phyloP scores from a whole-genome alignment of 192 early-diverging fungal species.

The Mortierella alpina region DNA sequence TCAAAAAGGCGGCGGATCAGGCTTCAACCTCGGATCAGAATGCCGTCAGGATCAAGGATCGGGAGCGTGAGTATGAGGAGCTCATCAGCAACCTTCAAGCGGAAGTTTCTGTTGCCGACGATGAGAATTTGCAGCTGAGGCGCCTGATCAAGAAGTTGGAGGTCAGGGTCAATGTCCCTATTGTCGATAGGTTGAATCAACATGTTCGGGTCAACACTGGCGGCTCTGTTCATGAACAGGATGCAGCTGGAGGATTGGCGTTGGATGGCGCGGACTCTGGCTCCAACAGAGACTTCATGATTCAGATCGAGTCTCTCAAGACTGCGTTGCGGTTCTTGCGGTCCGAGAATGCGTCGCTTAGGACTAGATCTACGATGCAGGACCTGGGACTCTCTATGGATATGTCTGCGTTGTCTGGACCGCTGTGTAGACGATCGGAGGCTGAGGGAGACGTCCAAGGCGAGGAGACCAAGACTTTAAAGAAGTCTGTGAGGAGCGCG shows the following conservation, averaged over 20 bases:
- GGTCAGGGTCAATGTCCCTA: slow-evolving; percentile 16
- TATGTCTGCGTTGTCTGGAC: slow-evolving; percentile 43
- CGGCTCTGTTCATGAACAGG: slow-evolving; percentile 33
- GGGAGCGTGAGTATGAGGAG: slow-evolving; percentile 78
- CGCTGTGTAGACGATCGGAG: slow-evolving; percentile 18
- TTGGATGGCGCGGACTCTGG: slow-evolving; percentile 27
- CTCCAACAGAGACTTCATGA: slow-evolving; percentile 28
- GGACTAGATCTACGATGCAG: slow-evolving; percentile 64
- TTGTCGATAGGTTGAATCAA: slow-evolving; percentile 17
- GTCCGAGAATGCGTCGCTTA: slow-evolving; percentile 85
- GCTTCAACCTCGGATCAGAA: slow-evolving; percentile 69
- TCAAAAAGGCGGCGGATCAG: slow-evolving; percentile 74
- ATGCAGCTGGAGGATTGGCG: slow-evolving; percentile 8
- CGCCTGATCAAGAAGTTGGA: slow-evolving; percentile 52
- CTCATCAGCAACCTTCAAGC: slow-evolving; percentile 74
- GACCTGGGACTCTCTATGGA: slow-evolving; percentile 47
- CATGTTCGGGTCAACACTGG: slow-evolving; percentile 1
- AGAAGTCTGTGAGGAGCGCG: neutral
- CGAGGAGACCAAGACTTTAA: no score
- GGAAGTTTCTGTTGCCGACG: slow-evolving; percentile 76
- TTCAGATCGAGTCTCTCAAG: slow-evolving; percentile 77
- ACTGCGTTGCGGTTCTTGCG: slow-evolving; percentile 81
- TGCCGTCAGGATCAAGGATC: slow-evolving; percentile 66
- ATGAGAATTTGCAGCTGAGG: slow-evolving; percentile 69
- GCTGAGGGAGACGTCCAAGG: slow-evolving; percentile 2